Evolutionary conservation across 2,329 filamentous ascomycete genomes (phyloP), one percentile per base, ranked within the genome.

Genomic region (Huntiella savannae): DNA sequence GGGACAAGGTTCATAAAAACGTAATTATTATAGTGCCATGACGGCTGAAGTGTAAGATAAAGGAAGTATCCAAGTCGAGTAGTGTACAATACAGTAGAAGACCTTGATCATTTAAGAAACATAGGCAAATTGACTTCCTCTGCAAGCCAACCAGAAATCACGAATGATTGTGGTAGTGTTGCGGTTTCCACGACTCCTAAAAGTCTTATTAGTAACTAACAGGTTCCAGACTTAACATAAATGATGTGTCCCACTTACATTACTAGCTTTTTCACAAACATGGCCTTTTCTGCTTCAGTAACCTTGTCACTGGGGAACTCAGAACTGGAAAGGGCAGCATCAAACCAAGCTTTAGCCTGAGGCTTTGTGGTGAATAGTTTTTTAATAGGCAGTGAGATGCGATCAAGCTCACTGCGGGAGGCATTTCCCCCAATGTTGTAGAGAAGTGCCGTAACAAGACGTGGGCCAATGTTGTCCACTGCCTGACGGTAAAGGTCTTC

Each of bases 91-190:
- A 28, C 6, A 28, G 3, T 8, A 28, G 22, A 28, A 28, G 8
- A 28, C 8, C 34, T 17, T 16, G 4, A 12, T 11, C 12, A 5
- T 37, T 28, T 35, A 45, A 33, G 48, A 49, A 15, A 46, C 38
- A 28, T 49, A 49, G 10, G 73, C 64, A 58, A 77, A 79, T 54
- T 64, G 74, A 1, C 69, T 68, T 5, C 72, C 72, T 50, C 79
- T 66, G 51, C 77, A 78, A 2, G 69, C 66, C n/a, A 82, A 61
- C 76, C 79, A 86, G 56, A 85, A 85, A 28, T 82, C 77, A 49
- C 73, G 70, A 3, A 83, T 73, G 1, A 82, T 66, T 46, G 76
- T 69, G 52, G 78, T 82, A 3, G 79, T 83, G 43, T 68, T 63
- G 51, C 71, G 68, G 1, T 71, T 66, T 5, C 81, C 80, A 35